phyloP scores from a whole-genome alignment of 2,329 filamentous ascomycete genomes.

The Diaporthe vexans region DNA sequence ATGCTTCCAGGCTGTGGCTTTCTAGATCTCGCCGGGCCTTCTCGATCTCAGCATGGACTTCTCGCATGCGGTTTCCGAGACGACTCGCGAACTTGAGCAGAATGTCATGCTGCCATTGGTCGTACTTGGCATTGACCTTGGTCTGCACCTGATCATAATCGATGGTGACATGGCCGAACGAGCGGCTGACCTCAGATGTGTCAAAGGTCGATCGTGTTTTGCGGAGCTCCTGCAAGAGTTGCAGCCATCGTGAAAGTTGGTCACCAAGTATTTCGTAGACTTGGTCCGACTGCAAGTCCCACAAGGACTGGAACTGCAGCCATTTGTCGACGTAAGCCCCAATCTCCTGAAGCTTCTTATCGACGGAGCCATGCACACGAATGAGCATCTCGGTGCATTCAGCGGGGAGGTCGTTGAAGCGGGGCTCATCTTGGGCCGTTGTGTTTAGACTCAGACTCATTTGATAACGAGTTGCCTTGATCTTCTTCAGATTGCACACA shows the following conservation, averaged over 20 bases:
- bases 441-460: slow-evolving; percentile 78
- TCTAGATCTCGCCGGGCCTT: slow-evolving; percentile 92
- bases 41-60: slow-evolving; percentile 92
- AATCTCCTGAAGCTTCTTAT: slow-evolving; percentile 85
- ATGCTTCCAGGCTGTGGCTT: slow-evolving; percentile 90
- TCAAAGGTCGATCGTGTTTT: slow-evolving; percentile 97
- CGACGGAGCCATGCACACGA: slow-evolving; percentile 85
- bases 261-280: slow-evolving; percentile 94
- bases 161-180: slow-evolving; percentile 94
- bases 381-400: slow-evolving; percentile 85
- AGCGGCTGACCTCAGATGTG: slow-evolving; percentile 92
- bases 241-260: slow-evolving; percentile 91
- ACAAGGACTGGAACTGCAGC: slow-evolving; percentile 98
- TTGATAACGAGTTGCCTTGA: slow-evolving; percentile 95
- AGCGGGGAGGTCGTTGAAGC: slow-evolving; percentile 87
- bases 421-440: slow-evolving; percentile 72
- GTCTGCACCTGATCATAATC: slow-evolving; percentile 99
- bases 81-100: slow-evolving; percentile 92
- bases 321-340: slow-evolving; percentile 94
- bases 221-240: slow-evolving; percentile 95
- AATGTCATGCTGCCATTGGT: slow-evolving; percentile 99
- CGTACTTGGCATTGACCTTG: slow-evolving; percentile 98
- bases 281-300: slow-evolving; percentile 96
- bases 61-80: slow-evolving; percentile 90
- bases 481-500: slow-evolving; percentile 91